Evolutionary conservation across 495 filamentous ascomycete genomes (phyloP).

Genomic region (Podospora pseudocomata): DNA sequence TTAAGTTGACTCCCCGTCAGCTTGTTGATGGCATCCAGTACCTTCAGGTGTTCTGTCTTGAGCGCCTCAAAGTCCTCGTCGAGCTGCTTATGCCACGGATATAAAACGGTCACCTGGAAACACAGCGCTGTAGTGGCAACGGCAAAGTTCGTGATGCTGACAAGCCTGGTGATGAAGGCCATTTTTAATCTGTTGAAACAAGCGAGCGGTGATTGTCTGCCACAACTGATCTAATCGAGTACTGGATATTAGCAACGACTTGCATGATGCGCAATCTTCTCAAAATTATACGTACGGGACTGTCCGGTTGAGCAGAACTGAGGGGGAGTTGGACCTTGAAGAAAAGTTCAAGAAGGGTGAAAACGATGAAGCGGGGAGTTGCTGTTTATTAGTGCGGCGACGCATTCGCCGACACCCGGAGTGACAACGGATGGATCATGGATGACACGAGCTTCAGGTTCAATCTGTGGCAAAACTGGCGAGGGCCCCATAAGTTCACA

Average conservation of each 20-base stretch:
- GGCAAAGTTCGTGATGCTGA: slow-evolving; percentile 60
- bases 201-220: slow-evolving; percentile 7
- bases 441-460: background rate
- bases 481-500: too few species aligned
- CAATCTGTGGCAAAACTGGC: too few species aligned
- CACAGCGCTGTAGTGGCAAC: slow-evolving; percentile 57
- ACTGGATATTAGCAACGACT: background rate
- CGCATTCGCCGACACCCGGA: background rate
- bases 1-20: background rate
- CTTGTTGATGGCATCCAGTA: slow-evolving; percentile 23
- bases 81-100: slow-evolving; percentile 63
- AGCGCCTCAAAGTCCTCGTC: slow-evolving; percentile 56
- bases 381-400: background rate
- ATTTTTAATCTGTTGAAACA: slow-evolving; percentile 30
- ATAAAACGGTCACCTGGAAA: slow-evolving; percentile 63
- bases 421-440: background rate
- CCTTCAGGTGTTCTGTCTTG: slow-evolving; percentile 50
- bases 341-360: slow-evolving; percentile 6
- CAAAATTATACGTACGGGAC: background rate
- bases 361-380: background rate
- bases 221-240: slow-evolving; percentile 19
- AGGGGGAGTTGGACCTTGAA: slow-evolving; percentile 23
- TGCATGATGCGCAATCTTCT: background rate
- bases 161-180: slow-evolving; percentile 50
- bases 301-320: background rate